Percentiles rank a stretch among this genome's conserved stretches.
Evolutionary conservation across 495 filamentous ascomycete species (phyloP).

Genomic region (Lasiosphaeris hirsuta): DNA sequence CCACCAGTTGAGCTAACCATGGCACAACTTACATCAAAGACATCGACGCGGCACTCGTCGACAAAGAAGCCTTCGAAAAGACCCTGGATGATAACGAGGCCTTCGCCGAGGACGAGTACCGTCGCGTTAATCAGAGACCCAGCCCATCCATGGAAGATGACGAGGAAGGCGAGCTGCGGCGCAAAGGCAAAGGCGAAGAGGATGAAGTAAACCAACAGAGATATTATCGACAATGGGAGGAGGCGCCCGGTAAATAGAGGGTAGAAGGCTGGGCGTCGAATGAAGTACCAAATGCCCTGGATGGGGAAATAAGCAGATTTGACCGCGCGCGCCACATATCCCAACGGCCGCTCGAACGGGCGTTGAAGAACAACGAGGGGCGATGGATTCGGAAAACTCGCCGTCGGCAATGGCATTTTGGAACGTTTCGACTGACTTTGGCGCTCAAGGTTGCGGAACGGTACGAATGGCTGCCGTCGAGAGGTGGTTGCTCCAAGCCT

Average conservation of each 20-base stretch:
- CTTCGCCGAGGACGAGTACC: slow-evolving; percentile 78
- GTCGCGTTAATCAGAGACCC: slow-evolving; percentile 72
- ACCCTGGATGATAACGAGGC: slow-evolving; percentile 71
- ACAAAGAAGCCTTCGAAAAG: slow-evolving; percentile 79
- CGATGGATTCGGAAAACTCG: not conserved
- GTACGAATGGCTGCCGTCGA: too few species aligned
- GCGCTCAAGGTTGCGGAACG: too few species aligned
- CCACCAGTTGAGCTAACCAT: slow-evolving; percentile 23
- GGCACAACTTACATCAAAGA: slow-evolving; percentile 70
- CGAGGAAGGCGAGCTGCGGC: slow-evolving; percentile 75
- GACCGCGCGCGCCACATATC: slow-evolving; percentile 30
- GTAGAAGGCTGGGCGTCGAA: slow-evolving; percentile 59
- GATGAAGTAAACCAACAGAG: slow-evolving; percentile 64
- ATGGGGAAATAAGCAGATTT: slow-evolving; percentile 35
- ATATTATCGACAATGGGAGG: slow-evolving; percentile 67
- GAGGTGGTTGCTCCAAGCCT: too few species aligned
- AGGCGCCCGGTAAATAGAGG: slow-evolving; percentile 68
- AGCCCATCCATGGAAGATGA: slow-evolving; percentile 77
- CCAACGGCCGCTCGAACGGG: slow-evolving; percentile 18
- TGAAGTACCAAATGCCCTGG: slow-evolving; percentile 75
- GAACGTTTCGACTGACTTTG: too few species aligned
- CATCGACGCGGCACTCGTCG: slow-evolving; percentile 80
- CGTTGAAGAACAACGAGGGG: not conserved
- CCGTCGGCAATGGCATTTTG: too few species aligned
- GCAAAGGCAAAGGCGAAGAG: slow-evolving; percentile 87